Percentiles rank a stretch among this genome's conserved stretches.
Conservation (phyloP, 2,329 filamentous ascomycete genomes). For the Botrytis fabae region DNA sequence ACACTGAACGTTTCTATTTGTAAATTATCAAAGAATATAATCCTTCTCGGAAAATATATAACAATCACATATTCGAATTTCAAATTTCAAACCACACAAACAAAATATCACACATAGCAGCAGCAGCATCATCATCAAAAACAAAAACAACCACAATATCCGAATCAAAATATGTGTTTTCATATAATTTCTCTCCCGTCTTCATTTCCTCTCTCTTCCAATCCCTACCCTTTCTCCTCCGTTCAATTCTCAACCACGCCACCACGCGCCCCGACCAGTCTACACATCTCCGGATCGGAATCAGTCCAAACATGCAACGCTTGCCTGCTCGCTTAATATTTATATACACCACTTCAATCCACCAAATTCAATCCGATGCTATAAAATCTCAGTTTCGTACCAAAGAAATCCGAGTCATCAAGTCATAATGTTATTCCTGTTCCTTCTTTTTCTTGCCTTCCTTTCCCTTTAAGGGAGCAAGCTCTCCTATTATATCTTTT, state of each 20-base stretch:
- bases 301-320: neutral
- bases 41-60: neutral
- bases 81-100: neutral
- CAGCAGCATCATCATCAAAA: neutral
- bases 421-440: neutral
- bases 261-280: neutral
- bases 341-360: conserved; percentile 3
- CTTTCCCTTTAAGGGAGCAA: neutral
- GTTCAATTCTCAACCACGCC: neutral
- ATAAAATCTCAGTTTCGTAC: conserved; percentile 14
- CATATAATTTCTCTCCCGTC: conserved; percentile 3
- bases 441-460: neutral
- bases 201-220: neutral
- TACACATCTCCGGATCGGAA: neutral
- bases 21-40: too few relatives aligned
- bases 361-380: conserved; percentile 1
- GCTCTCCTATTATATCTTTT: neutral
- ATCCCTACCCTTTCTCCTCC: neutral
- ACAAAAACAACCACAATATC: neutral
- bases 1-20: neutral
- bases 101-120: neutral
- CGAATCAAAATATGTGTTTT: conserved; percentile 3
- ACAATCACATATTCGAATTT: neutral
- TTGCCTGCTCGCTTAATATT: neutral
- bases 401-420: conserved; percentile 15